Evolutionary conservation across 2,329 filamentous ascomycete genomes (phyloP), one percentile per base, ranked within the genome.

Genomic region (Sporothrix curviconia): DNA sequence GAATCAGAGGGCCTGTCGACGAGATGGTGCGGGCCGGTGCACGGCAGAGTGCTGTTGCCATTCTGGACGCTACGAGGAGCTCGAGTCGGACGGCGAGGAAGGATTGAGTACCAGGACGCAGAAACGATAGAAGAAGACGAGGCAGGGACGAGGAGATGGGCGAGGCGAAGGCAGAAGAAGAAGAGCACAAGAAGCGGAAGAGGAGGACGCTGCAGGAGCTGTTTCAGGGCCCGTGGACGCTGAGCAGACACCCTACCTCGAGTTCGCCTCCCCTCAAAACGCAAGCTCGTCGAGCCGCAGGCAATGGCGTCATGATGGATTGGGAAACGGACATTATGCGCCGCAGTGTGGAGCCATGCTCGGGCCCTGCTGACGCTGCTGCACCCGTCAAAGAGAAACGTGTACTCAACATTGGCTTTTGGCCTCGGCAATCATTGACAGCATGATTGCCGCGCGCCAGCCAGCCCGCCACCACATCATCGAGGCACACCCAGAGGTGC

Each of bases 271-370:
- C 22, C 84, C 80, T 14, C 87, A 88, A 70, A 77, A 79, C 50
- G 79, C 62, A 86, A 86, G 59, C 80, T 94, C 2, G 78, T 94
- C 7, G 89, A 94, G 67, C 78, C 82, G 82, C 84, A 62, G 79
- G 84, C 61, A 95, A 95, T 69, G 90, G 89, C 54, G 89, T 95
- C 46, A 95, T 95, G 90, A 95, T 95, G 90, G 81, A 85, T 39
- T 95, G 90, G 90, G 90, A 95, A 71, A 87, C 85, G 2, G 83
- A 85, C 62, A 94, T 95, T 65, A 95, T 95, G 90, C 81, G 81
- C 59, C 80, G 82, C 52, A 90, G 87, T 56, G 89, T 90, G 46
- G 79, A 61, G 79, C 82, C 14, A 76, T 95, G 1, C 75, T 95
- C 0, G 76, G 85, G 5, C 8, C 59, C n/a, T n/a, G n/a, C n/a